These are phyloP conservation scores for Fimicolochytrium jonesii DNA, from an alignment of 192 early-diverging fungal species.

Conservation along the genomic window DNA sequence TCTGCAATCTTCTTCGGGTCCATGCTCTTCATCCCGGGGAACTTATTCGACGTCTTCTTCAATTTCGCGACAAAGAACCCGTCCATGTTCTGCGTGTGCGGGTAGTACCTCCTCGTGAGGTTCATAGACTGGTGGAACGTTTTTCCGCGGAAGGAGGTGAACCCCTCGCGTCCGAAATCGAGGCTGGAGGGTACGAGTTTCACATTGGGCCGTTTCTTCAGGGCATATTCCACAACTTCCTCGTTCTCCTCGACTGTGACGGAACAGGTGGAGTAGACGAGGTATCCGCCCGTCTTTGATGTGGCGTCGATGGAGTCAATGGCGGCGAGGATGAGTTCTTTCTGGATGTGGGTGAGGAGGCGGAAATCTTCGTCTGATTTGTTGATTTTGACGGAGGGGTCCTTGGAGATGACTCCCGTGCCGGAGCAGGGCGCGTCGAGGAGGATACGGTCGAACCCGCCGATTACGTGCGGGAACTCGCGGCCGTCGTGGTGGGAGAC, in stretches of 20 bases:
- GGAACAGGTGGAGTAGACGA: constrained; percentile 99
- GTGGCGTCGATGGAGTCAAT: constrained; percentile 95
- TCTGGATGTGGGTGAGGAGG: constrained; percentile 89
- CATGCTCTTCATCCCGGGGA: too few relatives aligned
- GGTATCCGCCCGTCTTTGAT: constrained; percentile 88
- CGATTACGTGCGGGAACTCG: constrained; percentile 94
- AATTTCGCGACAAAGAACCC: constrained; percentile 99
- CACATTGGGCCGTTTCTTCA: constrained; percentile 90
- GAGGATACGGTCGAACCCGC: constrained; percentile 95
- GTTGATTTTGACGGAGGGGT: constrained; percentile 91
- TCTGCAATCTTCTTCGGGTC: constrained; percentile 21
- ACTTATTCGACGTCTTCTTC: constrained; percentile 90
- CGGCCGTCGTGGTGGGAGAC: constrained; percentile 98
- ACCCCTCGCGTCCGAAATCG: constrained; percentile 94
- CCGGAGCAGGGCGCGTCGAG: constrained; percentile 98
- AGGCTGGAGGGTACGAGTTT: constrained; percentile 86
- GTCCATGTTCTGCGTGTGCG: constrained; percentile 99
- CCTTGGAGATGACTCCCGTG: constrained; percentile 98
- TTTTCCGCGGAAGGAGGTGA: constrained; percentile 81
- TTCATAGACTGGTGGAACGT: constrained; percentile 78
- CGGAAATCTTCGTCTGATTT: constrained; percentile 89
- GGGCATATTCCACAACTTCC: constrained; percentile 91
- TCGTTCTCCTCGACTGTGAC: constrained; percentile 98
- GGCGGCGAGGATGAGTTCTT: constrained; percentile 92
- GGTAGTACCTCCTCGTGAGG: constrained; percentile 87